These are phyloP conservation scores for Sextonia rubra DNA, from an alignment of 164 flowering plant genomes.

Conservation along the genomic window DNA sequence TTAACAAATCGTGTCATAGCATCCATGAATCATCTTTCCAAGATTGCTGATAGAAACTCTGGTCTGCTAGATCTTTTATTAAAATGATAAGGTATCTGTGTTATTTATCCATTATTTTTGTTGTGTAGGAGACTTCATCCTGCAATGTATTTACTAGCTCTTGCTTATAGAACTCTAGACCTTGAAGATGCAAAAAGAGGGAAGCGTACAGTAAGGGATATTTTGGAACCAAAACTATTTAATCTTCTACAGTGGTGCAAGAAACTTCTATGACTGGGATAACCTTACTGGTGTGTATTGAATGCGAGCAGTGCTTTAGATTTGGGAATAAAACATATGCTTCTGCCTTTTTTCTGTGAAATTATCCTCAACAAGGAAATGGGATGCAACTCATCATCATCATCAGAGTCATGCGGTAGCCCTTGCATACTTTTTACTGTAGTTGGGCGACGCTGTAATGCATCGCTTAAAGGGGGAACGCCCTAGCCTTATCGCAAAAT, in stretches of 20 bases:
- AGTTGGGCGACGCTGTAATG: no score
- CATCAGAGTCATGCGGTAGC: no score
- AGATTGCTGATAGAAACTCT: background rate
- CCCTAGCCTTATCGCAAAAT: no score
- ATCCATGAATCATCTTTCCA: background rate
- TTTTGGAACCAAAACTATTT: constrained; percentile 37
- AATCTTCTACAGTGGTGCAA: constrained; percentile 64
- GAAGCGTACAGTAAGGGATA: constrained; percentile 35
- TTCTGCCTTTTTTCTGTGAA: background rate
- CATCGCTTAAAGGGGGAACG: no score
- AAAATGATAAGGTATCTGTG: background rate
- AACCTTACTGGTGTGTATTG: background rate
- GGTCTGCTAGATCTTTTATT: background rate
- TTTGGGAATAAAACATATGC: background rate
- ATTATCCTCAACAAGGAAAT: background rate
- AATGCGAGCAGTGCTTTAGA: background rate
- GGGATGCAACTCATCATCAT: background rate
- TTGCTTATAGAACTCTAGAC: constrained; percentile 91
- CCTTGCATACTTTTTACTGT: no score
- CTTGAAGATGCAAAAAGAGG: constrained; percentile 65
- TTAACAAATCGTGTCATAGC: background rate
- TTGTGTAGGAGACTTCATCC: constrained; percentile 89
- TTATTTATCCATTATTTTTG: background rate
- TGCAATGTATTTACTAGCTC: constrained; percentile 79
- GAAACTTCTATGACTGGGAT: constrained; percentile 33